Evolutionary conservation across 176 grass and related monocot species (phyloP).

Genomic region (Rhipidocladum racemiflorum): DNA sequence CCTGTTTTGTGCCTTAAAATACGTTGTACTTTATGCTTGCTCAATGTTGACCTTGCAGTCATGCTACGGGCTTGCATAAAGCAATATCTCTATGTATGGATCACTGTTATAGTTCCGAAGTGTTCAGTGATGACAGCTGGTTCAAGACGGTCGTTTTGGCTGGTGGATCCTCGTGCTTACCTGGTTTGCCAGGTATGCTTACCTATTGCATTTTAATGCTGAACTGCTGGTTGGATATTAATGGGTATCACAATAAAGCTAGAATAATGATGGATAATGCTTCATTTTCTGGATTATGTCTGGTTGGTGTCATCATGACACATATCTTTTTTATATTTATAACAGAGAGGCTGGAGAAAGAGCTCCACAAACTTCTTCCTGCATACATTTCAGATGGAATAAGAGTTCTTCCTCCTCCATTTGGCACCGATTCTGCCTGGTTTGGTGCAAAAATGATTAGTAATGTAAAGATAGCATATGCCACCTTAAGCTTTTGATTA

Average conservation of each 20-base stretch:
- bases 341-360: constrained; percentile 86
- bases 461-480: constrained; percentile 51
- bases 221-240: neutral
- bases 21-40: constrained; percentile 4
- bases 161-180: constrained; percentile 76
- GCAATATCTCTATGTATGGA: constrained; percentile 88
- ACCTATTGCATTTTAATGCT: neutral
- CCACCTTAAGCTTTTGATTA: neutral
- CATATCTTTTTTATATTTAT: neutral
- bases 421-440: constrained; percentile 76
- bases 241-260: neutral
- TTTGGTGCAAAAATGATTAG: constrained; percentile 86
- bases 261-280: neutral
- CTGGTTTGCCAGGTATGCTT: constrained; percentile 79
- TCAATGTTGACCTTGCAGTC: constrained; percentile 50
- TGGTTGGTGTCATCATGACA: neutral
- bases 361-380: constrained; percentile 65
- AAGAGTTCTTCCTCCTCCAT: constrained; percentile 68
- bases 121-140: constrained; percentile 58
- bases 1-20: neutral
- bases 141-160: constrained; percentile 88
- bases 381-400: constrained; percentile 73
- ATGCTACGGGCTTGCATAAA: constrained; percentile 79
- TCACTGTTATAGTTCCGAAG: constrained; percentile 69
- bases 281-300: neutral